These are phyloP conservation scores for Ceriops zippeliana DNA, from an alignment of 345 rosid species.

Conservation along the genomic window DNA sequence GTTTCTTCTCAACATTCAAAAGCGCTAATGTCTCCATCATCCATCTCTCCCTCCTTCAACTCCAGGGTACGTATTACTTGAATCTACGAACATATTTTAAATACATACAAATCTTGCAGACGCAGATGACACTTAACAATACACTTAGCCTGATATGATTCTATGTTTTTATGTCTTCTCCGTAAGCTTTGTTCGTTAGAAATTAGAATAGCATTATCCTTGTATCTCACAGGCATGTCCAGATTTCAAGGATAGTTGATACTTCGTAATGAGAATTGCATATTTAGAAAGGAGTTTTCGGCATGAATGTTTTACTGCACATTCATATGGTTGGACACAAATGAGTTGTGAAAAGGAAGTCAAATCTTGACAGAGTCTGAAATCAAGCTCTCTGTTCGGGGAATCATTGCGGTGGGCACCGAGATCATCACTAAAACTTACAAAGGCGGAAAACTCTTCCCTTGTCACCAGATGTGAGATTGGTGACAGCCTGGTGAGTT, in stretches of 20 bases:
- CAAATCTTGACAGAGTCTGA: constrained; percentile 30
- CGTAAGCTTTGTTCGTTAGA: neutral
- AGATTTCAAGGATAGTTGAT: neutral
- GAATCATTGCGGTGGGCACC: constrained; percentile 62
- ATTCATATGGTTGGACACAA: constrained; percentile 4
- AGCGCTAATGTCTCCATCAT: constrained; percentile 50
- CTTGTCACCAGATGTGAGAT: constrained; percentile 72
- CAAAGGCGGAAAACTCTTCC: constrained; percentile 50
- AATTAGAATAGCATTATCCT: neutral
- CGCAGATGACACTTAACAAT: too few species aligned
- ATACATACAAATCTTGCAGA: too few species aligned
- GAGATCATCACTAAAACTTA: constrained; percentile 43
- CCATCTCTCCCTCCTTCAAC: constrained; percentile 53
- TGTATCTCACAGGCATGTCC: neutral
- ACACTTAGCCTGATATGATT: neutral
- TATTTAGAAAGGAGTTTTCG: neutral
- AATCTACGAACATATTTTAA: too few species aligned
- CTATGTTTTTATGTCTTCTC: neutral
- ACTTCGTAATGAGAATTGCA: neutral
- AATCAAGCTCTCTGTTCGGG: constrained; percentile 57
- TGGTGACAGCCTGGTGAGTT: constrained; percentile 85
- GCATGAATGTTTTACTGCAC: neutral
- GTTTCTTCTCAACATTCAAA: constrained; percentile 72
- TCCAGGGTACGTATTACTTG: constrained; percentile 46
- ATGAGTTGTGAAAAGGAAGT: constrained; percentile 24